Conservation (phyloP, 2,329 filamentous ascomycete species). For the Parafenestella ontariensis region DNA sequence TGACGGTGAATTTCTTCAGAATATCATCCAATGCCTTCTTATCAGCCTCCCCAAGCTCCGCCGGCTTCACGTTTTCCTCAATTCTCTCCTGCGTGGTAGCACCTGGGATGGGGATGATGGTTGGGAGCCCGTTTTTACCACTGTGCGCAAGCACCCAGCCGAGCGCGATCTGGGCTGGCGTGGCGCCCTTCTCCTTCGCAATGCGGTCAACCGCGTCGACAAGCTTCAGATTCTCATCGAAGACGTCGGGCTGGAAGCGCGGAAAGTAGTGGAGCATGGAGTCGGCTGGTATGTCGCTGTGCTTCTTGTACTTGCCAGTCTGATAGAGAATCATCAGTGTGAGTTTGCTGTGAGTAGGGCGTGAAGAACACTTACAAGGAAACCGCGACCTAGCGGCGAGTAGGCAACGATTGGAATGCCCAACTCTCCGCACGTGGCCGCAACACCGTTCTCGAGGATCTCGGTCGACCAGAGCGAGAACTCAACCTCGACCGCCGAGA, state of each 20-base stretch:
- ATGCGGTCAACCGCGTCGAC: slow-evolving; percentile 65
- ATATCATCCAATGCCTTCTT: slow-evolving; percentile 61
- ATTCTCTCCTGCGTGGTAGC: slow-evolving; percentile 64
- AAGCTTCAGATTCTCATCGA: slow-evolving; percentile 70
- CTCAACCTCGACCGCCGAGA: slow-evolving; percentile 67
- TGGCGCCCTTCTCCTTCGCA: slow-evolving; percentile 66
- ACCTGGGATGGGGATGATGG: slow-evolving; percentile 72
- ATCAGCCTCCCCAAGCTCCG: slow-evolving; percentile 56
- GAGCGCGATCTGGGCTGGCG: slow-evolving; percentile 69
- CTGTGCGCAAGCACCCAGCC: slow-evolving; percentile 66
- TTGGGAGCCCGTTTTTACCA: slow-evolving; percentile 60
- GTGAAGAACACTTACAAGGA: slow-evolving; percentile 50
- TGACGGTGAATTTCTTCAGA: slow-evolving; percentile 54
- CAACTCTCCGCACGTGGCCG: slow-evolving; percentile 64
- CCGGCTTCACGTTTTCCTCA: slow-evolving; percentile 68
- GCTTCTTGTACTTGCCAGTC: slow-evolving; percentile 53
- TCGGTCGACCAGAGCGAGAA: slow-evolving; percentile 65
- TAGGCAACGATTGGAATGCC: slow-evolving; percentile 74
- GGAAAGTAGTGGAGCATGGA: slow-evolving; percentile 60
- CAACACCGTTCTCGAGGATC: slow-evolving; percentile 65
- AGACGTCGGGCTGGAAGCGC: slow-evolving; percentile 69
- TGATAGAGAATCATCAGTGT: slow-evolving; percentile 40
- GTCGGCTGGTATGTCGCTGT: slow-evolving; percentile 66
- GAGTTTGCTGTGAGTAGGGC: not conserved
- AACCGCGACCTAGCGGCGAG: slow-evolving; percentile 71